phyloP scores from a whole-genome alignment of 345 rosid species.

The Syzygium grande region DNA sequence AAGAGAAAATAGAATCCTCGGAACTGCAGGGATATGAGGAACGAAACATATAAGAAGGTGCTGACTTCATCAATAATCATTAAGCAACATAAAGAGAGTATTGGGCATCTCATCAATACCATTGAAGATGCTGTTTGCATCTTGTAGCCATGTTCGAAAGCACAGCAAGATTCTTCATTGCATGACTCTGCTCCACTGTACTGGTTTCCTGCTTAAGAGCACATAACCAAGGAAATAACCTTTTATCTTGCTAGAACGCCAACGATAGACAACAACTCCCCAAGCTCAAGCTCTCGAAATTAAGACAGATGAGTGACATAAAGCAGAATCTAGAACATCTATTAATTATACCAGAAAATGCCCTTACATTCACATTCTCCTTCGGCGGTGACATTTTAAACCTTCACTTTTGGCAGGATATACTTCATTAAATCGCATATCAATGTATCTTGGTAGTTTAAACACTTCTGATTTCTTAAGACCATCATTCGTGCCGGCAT shows the following conservation, averaged over 20 bases:
- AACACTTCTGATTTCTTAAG: conserved; percentile 37
- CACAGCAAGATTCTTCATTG: conserved; percentile 34
- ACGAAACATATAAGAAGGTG: background rate
- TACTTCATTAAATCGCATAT: conserved; percentile 62
- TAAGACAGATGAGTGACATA: background rate
- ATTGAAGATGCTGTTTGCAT: conserved; percentile 29
- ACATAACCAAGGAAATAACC: background rate
- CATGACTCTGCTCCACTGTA: conserved; percentile 28
- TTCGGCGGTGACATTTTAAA: conserved; percentile 40
- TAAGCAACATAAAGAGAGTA: background rate
- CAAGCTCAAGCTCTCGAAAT: background rate
- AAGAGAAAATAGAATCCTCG: conserved; percentile 25
- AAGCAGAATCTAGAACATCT: background rate
- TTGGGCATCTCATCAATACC: conserved; percentile 24
- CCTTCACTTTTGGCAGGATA: conserved; percentile 75
- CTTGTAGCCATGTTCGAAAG: conserved; percentile 51
- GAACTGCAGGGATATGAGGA: conserved; percentile 25
- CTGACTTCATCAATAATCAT: background rate
- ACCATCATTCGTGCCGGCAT: conserved; percentile 27
- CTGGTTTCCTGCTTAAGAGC: conserved; percentile 38
- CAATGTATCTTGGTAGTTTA: conserved; percentile 56
- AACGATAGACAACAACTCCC: no score
- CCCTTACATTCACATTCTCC: conserved; percentile 58
- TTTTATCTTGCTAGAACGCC: background rate
- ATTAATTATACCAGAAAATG: background rate